Percentiles rank a stretch among this genome's conserved stretches.
Evolutionary conservation across 1,284 basidiomycete genomes (phyloP).

Genomic region (Neotropicomus parvogracilis): DNA sequence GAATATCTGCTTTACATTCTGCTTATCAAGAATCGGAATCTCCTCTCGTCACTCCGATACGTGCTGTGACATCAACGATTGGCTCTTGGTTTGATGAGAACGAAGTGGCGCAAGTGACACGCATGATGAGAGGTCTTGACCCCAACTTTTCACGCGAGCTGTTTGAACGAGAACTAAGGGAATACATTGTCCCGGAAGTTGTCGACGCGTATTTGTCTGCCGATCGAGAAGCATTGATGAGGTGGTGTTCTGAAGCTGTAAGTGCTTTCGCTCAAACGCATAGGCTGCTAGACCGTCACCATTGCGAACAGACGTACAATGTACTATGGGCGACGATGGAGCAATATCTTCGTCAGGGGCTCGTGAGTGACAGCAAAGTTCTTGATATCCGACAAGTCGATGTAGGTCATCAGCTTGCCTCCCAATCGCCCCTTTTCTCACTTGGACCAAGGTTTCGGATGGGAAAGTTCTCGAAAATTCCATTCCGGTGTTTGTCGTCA

Average conservation of each 20-base stretch:
- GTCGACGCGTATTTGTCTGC: slow-evolving; percentile 94
- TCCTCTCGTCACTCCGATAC: slow-evolving; percentile 77
- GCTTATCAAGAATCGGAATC: slow-evolving; percentile 93
- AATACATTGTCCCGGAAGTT: slow-evolving; percentile 97
- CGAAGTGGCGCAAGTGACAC: slow-evolving; percentile 91
- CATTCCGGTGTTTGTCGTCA: slow-evolving; percentile 90
- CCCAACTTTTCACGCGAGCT: slow-evolving; percentile 82
- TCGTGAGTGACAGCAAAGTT: slow-evolving; percentile 87
- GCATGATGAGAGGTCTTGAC: slow-evolving; percentile 84
- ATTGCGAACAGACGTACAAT: slow-evolving; percentile 77
- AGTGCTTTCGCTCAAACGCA: slow-evolving; percentile 33
- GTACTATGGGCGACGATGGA: slow-evolving; percentile 98
- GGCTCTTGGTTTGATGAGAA: slow-evolving; percentile 95
- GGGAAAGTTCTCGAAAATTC: slow-evolving; percentile 89
- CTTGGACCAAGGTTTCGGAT: slow-evolving; percentile 52
- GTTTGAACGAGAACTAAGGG: slow-evolving; percentile 89
- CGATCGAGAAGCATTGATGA: slow-evolving; percentile 79
- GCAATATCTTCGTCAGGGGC: slow-evolving; percentile 86
- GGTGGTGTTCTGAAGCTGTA: slow-evolving; percentile 96
- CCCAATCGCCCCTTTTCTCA: slow-evolving; percentile 1
- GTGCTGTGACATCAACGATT: slow-evolving; percentile 82
- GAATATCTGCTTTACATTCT: slow-evolving; percentile 58
- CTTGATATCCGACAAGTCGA: slow-evolving; percentile 95
- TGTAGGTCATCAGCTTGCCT: slow-evolving; percentile 45
- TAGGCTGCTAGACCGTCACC: not conserved